Conservation (phyloP, 1,139 yeast genomes). For the Kurtzmaniella natalensis region DNA sequence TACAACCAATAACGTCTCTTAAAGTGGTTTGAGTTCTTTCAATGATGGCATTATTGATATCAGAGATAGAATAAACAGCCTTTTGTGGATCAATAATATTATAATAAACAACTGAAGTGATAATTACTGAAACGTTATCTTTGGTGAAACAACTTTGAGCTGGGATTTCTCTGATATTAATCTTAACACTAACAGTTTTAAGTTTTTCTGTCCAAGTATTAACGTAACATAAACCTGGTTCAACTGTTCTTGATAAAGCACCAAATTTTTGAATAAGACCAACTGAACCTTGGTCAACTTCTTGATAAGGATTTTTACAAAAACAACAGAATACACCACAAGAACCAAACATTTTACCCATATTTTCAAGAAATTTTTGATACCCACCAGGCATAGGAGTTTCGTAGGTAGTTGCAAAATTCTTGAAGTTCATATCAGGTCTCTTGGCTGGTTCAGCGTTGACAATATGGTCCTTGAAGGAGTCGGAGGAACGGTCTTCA, state of each 20-base stretch:
- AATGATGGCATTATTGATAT: slow-evolving; percentile 55
- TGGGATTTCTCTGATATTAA: slow-evolving; percentile 63
- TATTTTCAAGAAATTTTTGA: slow-evolving; percentile 35
- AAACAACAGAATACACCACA: slow-evolving; percentile 60
- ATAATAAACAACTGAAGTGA: slow-evolving; percentile 67
- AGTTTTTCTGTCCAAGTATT: slow-evolving; percentile 63
- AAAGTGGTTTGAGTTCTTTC: slow-evolving; percentile 75
- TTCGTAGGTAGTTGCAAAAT: slow-evolving; percentile 35
- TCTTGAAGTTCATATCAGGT: slow-evolving; percentile 28
- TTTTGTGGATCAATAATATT: slow-evolving; percentile 67
- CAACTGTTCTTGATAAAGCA: slow-evolving; percentile 60
- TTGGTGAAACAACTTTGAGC: slow-evolving; percentile 66
- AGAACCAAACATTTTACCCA: slow-evolving; percentile 50
- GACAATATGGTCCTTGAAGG: slow-evolving; percentile 7
- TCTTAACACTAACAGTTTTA: slow-evolving; percentile 49
- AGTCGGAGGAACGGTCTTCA: background rate
- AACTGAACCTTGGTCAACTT: slow-evolving; percentile 65
- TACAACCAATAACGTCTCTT: slow-evolving; percentile 68
- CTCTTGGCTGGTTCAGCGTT: slow-evolving; percentile 19
- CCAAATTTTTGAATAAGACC: slow-evolving; percentile 70
- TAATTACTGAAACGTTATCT: slow-evolving; percentile 60
- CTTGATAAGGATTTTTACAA: slow-evolving; percentile 59
- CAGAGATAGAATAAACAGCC: slow-evolving; percentile 56
- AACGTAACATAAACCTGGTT: slow-evolving; percentile 65
- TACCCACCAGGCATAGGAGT: slow-evolving; percentile 34